These are phyloP conservation scores for Xylaria sp. DNA, from an alignment of 2,329 filamentous ascomycete genomes.

Conservation along the genomic window DNA sequence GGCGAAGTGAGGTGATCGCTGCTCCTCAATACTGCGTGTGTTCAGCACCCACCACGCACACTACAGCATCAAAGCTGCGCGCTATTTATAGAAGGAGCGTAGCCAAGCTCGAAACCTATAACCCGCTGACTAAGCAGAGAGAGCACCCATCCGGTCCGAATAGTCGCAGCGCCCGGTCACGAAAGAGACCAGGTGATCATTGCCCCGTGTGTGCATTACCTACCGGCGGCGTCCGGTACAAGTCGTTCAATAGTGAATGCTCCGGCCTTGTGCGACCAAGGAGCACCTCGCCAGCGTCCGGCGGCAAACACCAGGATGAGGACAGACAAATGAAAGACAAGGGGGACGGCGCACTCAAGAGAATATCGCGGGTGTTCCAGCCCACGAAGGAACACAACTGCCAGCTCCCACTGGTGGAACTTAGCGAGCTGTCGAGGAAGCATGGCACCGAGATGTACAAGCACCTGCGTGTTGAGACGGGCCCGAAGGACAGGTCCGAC, in stretches of 20 bases:
- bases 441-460: constrained; percentile 35
- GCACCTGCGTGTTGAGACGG: constrained; percentile 7
- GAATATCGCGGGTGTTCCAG: constrained; percentile 18
- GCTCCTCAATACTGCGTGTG: constrained; percentile 51
- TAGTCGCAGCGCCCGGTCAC: background rate
- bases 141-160: background rate
- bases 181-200: background rate
- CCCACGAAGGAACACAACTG: constrained; percentile 1
- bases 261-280: constrained; percentile 31
- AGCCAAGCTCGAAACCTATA: background rate
- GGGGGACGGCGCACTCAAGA: constrained; percentile 20
- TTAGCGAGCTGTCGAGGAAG: background rate
- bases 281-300: constrained; percentile 13
- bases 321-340: background rate
- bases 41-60: constrained; percentile 42
- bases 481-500: background rate
- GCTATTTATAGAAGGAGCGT: constrained; percentile 12
- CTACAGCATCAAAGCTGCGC: background rate
- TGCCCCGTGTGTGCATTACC: constrained; percentile 38
- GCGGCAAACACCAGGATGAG: background rate
- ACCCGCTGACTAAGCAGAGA: background rate
- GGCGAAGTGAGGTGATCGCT: constrained; percentile 60
- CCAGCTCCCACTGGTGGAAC: constrained; percentile 1
- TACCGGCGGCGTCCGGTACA: constrained; percentile 33
- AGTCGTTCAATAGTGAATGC: constrained; percentile 28